A percentile compares a stretch with the other conserved stretches of the same genome.
phyloP scores from a whole-genome alignment of 2,329 filamentous ascomycete genomes.

The Pseudogymnoascus sp. region DNA sequence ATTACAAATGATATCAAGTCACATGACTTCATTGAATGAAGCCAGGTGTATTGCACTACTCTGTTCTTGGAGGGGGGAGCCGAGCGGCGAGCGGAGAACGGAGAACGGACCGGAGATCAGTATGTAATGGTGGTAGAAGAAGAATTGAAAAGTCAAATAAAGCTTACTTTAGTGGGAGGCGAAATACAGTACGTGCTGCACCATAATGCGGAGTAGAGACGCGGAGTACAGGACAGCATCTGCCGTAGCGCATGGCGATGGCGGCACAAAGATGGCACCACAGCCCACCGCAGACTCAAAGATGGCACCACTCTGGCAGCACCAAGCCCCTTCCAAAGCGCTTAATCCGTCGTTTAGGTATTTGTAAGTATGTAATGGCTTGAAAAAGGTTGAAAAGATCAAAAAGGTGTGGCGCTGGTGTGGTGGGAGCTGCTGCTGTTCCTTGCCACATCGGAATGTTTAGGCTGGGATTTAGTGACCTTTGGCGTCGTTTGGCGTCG shows the following conservation, averaged over 20 bases:
- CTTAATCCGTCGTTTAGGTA: background rate
- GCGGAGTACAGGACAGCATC: background rate
- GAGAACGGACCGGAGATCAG: background rate
- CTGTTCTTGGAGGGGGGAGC: background rate
- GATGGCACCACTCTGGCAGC: background rate
- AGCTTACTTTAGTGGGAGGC: constrained; percentile 1
- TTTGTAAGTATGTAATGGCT: background rate
- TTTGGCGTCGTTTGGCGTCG: background rate
- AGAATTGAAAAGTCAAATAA: background rate
- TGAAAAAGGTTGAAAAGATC: background rate
- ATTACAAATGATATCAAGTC: constrained; percentile 3
- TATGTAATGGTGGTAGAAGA: background rate
- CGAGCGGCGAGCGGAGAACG: background rate
- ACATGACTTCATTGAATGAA: background rate
- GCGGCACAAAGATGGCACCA: too few relatives aligned
- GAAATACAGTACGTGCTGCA: background rate
- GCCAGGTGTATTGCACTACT: background rate
- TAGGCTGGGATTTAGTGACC: background rate
- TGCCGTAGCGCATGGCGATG: background rate
- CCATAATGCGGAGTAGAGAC: background rate
- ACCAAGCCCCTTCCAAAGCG: background rate
- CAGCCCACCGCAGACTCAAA: too few relatives aligned
- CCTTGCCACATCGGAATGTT: background rate
- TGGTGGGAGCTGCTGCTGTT: background rate
- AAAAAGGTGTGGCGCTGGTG: background rate